Evolutionary conservation across 768 basidiomycete genomes (phyloP), one percentile per base, ranked within the genome.

Genomic region (Rhodosporidiobolus odoratus): DNA sequence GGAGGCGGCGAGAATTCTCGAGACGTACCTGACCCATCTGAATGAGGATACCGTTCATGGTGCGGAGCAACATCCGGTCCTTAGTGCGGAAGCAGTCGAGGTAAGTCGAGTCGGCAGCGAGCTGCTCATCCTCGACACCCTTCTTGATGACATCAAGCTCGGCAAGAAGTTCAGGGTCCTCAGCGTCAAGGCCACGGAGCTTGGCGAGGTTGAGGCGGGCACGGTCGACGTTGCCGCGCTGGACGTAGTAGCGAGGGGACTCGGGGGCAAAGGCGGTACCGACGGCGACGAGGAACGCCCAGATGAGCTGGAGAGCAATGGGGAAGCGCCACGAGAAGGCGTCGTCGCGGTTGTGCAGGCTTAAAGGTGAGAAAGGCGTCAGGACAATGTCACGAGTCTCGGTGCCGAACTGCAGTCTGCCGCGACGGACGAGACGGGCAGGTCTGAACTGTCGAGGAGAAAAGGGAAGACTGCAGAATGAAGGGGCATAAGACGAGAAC

Each of bases 131-230:
- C 45, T 66, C 66, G 53, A 70, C 61, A 17, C 41, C 34, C 38
- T 59, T 30, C 40, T 65, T 19, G 41, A 68, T 66, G 40, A 16
- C 17, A 21, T 67, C 58, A 41, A 81, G 76, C 73, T 82, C 82
- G 34, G 74, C 73, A 25, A 78, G 76, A 45, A 82, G 78, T 38
- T 68, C 70, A 27, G 76, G 74, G 73, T 81, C 79, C 56, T 79
- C 77, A 52, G 75, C 56, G 38, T 76, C 68, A 35, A 78, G 74
- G 63, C 79, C 80, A 58, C 82, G 77, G 63, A 80, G 78, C 79
- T 76, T 79, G 67, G 75, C 73, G 23, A 80, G 78, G 68, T 86
- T 87, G 61, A 47, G 34, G 40, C 66, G 68, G 4, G 73, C 73
- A 25, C 48, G 62, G n/a, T 68, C 58, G 48, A 68, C 7, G 58